Base-by-base conservation (phyloP, 2,329 filamentous ascomycete genomes). In the Thyridium curvatum region DNA sequence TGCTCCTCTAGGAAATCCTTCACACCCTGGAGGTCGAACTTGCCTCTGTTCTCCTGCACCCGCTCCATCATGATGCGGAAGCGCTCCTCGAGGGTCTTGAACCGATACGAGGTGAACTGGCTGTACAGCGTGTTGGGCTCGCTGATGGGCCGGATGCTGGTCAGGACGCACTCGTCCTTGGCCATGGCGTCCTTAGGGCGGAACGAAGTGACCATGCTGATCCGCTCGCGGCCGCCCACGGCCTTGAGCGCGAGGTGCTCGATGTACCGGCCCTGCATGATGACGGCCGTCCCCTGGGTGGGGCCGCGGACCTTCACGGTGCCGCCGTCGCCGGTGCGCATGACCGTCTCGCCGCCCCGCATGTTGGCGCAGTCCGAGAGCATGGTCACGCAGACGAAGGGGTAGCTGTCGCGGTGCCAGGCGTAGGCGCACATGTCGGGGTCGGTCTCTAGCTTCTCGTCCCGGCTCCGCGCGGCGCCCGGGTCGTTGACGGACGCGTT, bases 311-410 rank as follows among this genome's bases (percentile, higher is more conserved):
- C 70, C 53, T 78, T 79, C 43, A 76, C 55, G 13, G 78, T 62
- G 3, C 74, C 65, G 3, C 75, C 75, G 17, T 64, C 62, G 2
- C 62, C 69, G 2, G 64, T 77, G 30, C 68, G 65, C n/a, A 83
- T 54, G 2, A 73, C 77, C 1, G 79, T 83, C 57, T 83, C 79
- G 4, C 79, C 79, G 9, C 79, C 79, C 12, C 78, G 59, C 79
- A 83, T 83, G 30, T 65, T 61, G 0, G 66, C 69, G 46, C 76
- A 80, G 49, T 83, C 77, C 29, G 74, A 78, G 18, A 83, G 66
- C 77, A 83, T 84, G 8, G 71, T 67, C n/a, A 84, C 78, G 46
- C 77, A 82, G n/a, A 84, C 79, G 51, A 82, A 84, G 0, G 79
- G 77, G 51, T 79, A 82, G 51, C 72, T 78, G 54, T 83, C 80